These are phyloP conservation scores for Neopestalotiopsis rosae DNA, from an alignment of 2,329 filamentous ascomycete species.

Conservation along the genomic window DNA sequence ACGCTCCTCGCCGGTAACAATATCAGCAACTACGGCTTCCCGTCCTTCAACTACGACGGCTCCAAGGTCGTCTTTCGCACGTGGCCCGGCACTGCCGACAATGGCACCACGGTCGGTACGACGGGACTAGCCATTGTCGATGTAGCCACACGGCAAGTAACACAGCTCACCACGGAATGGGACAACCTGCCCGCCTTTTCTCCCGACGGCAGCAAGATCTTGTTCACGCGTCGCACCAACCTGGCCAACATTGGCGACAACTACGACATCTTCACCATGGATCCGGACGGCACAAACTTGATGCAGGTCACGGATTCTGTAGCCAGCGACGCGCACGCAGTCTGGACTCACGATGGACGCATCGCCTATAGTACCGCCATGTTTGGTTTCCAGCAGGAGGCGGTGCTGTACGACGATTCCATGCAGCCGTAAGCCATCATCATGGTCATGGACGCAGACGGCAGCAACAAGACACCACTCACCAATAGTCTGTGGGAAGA, in stretches of 20 bases:
- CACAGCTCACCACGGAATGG: not conserved
- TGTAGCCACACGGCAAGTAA: not conserved
- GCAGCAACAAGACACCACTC: not conserved
- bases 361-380: slow-evolving; percentile 6
- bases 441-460: slow-evolving; percentile 1
- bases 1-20: not conserved
- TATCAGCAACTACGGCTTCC: not conserved
- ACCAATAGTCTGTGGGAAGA: slow-evolving; percentile 12
- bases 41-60: not conserved
- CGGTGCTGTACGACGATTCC: not conserved
- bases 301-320: not conserved
- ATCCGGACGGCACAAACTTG: not conserved
- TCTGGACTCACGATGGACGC: slow-evolving; percentile 5
- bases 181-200: not conserved
- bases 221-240: slow-evolving; percentile 7
- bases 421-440: slow-evolving; percentile 1
- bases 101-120: not conserved
- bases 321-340: slow-evolving; percentile 6
- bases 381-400: slow-evolving; percentile 8
- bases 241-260: not conserved
- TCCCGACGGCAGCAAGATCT: slow-evolving; percentile 1
- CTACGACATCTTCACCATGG: slow-evolving; percentile 7
- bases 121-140: not conserved
- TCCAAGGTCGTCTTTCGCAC: not conserved
- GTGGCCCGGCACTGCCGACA: not conserved